Base-by-base conservation (phyloP, 345 rosid genomes). In the Lepidium sativum region DNA sequence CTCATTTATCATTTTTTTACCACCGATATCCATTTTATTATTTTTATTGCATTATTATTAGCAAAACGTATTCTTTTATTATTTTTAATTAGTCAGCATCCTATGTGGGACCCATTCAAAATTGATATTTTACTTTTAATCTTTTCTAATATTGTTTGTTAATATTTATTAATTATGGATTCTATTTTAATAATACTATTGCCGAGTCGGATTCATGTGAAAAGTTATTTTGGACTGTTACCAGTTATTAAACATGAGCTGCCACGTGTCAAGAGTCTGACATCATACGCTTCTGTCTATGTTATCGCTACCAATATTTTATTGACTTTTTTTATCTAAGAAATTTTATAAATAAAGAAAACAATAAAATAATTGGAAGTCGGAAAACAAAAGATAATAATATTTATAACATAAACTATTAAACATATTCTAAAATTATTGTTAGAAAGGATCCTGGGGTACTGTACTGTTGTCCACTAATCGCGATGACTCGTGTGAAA, bases 191-290 rank as follows among this genome's bases (percentile, higher is more conserved):
- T 51, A 21, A 50, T 57, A 33, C 16, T n/a, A 42, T 42, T 43
- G 45, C 42, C 33, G 39, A 63, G 60, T 55, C 70, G 61, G 76
- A 43, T 58, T 66, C 50, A 60, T 72, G 72, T 35, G 72, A 66
- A 66, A 20, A 43, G 25, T 27, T 52, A 66, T 41, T 23, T 57
- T 49, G 66, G 47, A 57, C 54, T 57, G 67, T 65, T 48, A 38
- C 51, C 44, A 21, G 15, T 47, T 54, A 62, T 56, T 49, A 57
- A 23, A 58, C 15, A 65, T 14, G 6, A 59, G 12, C 3, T 59
- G 78, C 86, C 94, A 90, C 99, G 91, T 94, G 87, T 82, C 80
- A 40, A 27, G 70, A 48, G 21, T 61, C 23, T 78, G 80, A 18
- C 85, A 72, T 69, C 56, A 29, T 80, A 77, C 72, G 82, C 80